These are phyloP conservation scores for Trichophyton simii DNA, from an alignment of 2,329 filamentous ascomycete genomes.

Conservation along the genomic window DNA sequence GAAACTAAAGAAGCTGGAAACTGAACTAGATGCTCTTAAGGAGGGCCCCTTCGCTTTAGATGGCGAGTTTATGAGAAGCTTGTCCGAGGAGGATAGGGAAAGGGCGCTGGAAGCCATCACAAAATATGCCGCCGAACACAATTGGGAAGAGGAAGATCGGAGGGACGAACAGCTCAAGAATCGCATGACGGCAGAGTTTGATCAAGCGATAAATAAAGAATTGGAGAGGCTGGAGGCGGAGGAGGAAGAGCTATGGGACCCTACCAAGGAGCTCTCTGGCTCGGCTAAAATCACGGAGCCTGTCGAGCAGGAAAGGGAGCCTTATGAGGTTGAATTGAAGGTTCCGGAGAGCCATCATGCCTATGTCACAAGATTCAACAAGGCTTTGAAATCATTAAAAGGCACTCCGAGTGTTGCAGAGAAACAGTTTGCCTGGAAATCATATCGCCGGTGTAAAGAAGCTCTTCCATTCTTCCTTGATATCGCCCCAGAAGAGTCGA, in stretches of 20 bases:
- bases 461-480: slow-evolving; percentile 36
- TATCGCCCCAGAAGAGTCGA: slow-evolving; percentile 47
- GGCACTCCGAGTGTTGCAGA: slow-evolving; percentile 20
- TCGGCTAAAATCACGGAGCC: slow-evolving; percentile 8
- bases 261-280: slow-evolving; percentile 10
- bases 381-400: slow-evolving; percentile 23
- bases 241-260: slow-evolving; percentile 26
- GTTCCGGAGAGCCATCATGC: slow-evolving; percentile 25
- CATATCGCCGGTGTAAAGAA: slow-evolving; percentile 40
- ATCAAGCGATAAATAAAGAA: slow-evolving; percentile 6
- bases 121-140: slow-evolving; percentile 29
- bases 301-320: slow-evolving; percentile 10
- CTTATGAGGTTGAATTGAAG: slow-evolving; percentile 24
- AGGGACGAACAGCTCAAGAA: slow-evolving; percentile 3
- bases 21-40: slow-evolving; percentile 28
- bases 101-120: slow-evolving; percentile 32
- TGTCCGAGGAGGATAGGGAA: slow-evolving; percentile 31
- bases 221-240: slow-evolving; percentile 27
- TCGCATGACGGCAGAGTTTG: slow-evolving; percentile 5
- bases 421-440: slow-evolving; percentile 36
- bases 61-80: slow-evolving; percentile 31
- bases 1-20: slow-evolving; percentile 26
- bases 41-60: slow-evolving; percentile 34
- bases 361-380: slow-evolving; percentile 31
- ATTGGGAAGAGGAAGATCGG: slow-evolving; percentile 12